Percentiles rank a stretch among this genome's conserved stretches.
Evolutionary conservation across 2,329 filamentous ascomycete species (phyloP).

Genomic region (Celoporthe dispersa): DNA sequence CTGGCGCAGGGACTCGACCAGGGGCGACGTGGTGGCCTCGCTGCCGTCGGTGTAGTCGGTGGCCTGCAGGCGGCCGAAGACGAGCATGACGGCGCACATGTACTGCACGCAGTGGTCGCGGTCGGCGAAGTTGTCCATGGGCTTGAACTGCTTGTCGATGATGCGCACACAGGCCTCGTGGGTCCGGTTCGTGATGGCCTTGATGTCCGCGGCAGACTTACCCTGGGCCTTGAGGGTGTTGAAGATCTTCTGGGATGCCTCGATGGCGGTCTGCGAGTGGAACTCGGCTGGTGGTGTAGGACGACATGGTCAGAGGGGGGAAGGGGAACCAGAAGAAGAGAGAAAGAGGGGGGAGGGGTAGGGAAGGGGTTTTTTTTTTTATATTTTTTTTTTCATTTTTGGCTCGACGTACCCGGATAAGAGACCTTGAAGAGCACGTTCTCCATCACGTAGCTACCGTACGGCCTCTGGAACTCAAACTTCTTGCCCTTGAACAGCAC

Average conservation of each 20-base stretch:
- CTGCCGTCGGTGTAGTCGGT: conserved; percentile 91
- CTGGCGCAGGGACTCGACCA: conserved; percentile 89
- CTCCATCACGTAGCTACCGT: conserved; percentile 99
- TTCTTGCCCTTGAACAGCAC: conserved; percentile 95
- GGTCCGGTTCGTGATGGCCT: conserved; percentile 89
- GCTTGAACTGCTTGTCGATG: conserved; percentile 99
- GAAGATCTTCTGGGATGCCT: conserved; percentile 89
- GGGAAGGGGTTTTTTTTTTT: too few relatives aligned
- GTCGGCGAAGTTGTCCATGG: conserved; percentile 99
- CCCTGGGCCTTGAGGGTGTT: conserved; percentile 80
- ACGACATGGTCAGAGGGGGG: neutral
- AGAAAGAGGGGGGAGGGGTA: neutral
- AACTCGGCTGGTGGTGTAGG: conserved; percentile 71
- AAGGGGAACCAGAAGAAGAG: neutral
- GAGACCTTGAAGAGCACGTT: conserved; percentile 99
- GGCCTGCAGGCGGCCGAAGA: conserved; percentile 90
- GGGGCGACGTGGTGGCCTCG: conserved; percentile 86
- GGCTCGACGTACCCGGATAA: conserved; percentile 73
- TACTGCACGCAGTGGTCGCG: conserved; percentile 99
- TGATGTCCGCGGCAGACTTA: conserved; percentile 93
- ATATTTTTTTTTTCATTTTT: too few relatives aligned
- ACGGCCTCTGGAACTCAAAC: conserved; percentile 94
- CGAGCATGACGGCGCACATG: conserved; percentile 97
- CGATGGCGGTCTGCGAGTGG: conserved; percentile 97
- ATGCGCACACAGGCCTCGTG: conserved; percentile 99